Evolutionary conservation across 164 flowering plant species (phyloP).

Genomic region (Vitis cinerea): DNA sequence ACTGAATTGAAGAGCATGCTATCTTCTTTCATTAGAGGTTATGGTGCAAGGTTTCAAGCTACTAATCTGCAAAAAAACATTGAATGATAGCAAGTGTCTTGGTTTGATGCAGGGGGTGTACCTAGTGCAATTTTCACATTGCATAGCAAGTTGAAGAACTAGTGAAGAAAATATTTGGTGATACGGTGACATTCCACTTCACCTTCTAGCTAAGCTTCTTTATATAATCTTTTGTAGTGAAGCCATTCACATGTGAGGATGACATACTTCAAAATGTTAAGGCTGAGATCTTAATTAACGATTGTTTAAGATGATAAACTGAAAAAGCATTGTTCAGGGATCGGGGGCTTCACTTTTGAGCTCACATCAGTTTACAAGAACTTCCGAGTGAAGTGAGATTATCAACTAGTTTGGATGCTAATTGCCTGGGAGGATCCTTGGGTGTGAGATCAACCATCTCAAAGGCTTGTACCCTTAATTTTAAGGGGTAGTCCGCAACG

Average conservation of each 20-base stretch:
- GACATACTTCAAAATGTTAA: no score
- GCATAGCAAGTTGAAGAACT: no score
- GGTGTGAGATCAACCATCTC: constrained; percentile 21
- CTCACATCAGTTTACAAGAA: background rate
- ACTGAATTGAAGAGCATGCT: constrained; percentile 31
- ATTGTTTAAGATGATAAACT: background rate
- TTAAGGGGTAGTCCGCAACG: constrained; percentile 21
- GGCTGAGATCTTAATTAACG: background rate
- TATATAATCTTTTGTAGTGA: no score
- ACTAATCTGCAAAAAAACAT: constrained; percentile 14
- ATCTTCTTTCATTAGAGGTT: constrained; percentile 25
- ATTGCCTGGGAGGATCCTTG: background rate
- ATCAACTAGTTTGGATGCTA: constrained; percentile 3
- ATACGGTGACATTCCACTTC: no score
- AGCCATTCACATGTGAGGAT: no score
- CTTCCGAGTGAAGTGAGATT: background rate
- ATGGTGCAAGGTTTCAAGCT: constrained; percentile 15
- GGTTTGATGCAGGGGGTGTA: constrained; percentile 29
- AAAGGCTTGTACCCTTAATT: constrained; percentile 17
- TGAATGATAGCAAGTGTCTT: constrained; percentile 22
- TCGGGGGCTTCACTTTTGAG: background rate
- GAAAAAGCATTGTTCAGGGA: background rate
- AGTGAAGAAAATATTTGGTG: no score
- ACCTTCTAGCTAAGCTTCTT: no score
- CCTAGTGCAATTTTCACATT: no score